Evolutionary conservation across 352 stramenopile species (phyloP).

Genomic region (Phytophthora sp.): DNA sequence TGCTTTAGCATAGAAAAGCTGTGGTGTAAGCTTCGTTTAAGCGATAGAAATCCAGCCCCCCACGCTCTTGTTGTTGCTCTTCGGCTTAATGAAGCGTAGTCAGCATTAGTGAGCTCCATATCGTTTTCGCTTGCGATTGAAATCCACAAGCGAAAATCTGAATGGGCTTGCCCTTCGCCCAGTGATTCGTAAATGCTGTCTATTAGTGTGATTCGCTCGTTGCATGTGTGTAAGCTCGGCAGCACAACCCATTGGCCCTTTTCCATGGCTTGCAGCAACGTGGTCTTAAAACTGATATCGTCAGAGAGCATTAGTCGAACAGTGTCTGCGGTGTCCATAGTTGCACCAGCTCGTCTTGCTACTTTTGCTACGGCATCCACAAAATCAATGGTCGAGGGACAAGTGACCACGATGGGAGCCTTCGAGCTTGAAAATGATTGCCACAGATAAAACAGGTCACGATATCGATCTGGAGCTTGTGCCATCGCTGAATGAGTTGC

Average conservation of each 20-base stretch:
- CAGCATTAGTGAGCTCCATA: background rate
- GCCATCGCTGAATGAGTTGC: constrained; percentile 10
- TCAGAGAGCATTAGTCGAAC: constrained; percentile 22
- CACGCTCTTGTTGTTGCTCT: constrained; percentile 12
- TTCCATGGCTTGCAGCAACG: constrained; percentile 43
- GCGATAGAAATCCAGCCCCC: constrained; percentile 16
- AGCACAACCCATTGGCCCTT: constrained; percentile 67
- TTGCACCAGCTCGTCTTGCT: constrained; percentile 36
- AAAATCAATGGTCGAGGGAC: constrained; percentile 41
- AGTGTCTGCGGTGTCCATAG: constrained; percentile 31
- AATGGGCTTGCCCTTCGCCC: constrained; percentile 35
- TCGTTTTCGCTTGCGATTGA: constrained; percentile 13
- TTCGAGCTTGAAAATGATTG: constrained; percentile 40
- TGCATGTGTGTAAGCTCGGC: constrained; percentile 36
- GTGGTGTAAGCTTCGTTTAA: constrained; percentile 33
- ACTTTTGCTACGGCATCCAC: constrained; percentile 36
- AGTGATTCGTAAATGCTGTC: constrained; percentile 40
- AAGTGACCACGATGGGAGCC: constrained; percentile 41
- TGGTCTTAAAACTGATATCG: constrained; percentile 37
- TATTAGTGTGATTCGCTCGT: constrained; percentile 28
- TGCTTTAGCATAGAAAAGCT: constrained; percentile 30
- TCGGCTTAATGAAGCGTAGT: background rate
- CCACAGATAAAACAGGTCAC: constrained; percentile 39
- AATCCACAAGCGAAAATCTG: constrained; percentile 73
- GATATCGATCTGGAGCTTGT: constrained; percentile 11